Percentiles rank a stretch among this genome's conserved stretches.
phyloP scores from a whole-genome alignment of 495 filamentous ascomycete genomes.

The Aspergillus bridgeri region DNA sequence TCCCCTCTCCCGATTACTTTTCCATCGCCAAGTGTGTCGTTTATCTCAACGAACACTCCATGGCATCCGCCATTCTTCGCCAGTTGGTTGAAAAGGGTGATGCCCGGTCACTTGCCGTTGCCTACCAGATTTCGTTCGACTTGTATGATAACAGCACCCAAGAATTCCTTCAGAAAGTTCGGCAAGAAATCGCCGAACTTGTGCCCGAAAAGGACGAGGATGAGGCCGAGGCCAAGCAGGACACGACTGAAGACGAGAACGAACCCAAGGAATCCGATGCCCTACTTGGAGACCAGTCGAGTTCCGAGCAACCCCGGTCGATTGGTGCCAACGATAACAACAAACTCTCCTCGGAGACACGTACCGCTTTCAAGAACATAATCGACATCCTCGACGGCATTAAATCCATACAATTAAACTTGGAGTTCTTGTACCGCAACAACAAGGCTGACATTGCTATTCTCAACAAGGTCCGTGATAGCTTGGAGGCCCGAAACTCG shows the following conservation, averaged over 20 bases:
- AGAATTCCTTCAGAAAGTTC: slow-evolving; percentile 90
- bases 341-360: slow-evolving; percentile 41
- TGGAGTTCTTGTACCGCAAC: slow-evolving; percentile 94
- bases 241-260: slow-evolving; percentile 36
- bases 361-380: slow-evolving; percentile 70
- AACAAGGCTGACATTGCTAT: slow-evolving; percentile 86
- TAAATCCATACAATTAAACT: slow-evolving; percentile 86
- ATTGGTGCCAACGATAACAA: slow-evolving; percentile 45
- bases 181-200: slow-evolving; percentile 69
- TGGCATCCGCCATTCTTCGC: slow-evolving; percentile 83
- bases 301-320: slow-evolving; percentile 28
- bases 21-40: slow-evolving; percentile 98
- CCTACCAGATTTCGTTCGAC: slow-evolving; percentile 97
- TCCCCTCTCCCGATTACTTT: slow-evolving; percentile 91
- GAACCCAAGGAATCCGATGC: slow-evolving; percentile 54
- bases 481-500: slow-evolving; percentile 90
- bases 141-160: slow-evolving; percentile 98
- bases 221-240: slow-evolving; percentile 24
- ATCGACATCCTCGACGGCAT: slow-evolving; percentile 84
- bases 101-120: slow-evolving; percentile 70
- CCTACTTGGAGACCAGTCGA: slow-evolving; percentile 45
- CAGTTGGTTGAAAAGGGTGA: slow-evolving; percentile 81
- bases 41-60: slow-evolving; percentile 85
- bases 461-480: slow-evolving; percentile 93
- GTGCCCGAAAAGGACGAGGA: slow-evolving; percentile 47